Conservation (phyloP, 106 monocot species). For the Apostasia shenzhenica region DNA sequence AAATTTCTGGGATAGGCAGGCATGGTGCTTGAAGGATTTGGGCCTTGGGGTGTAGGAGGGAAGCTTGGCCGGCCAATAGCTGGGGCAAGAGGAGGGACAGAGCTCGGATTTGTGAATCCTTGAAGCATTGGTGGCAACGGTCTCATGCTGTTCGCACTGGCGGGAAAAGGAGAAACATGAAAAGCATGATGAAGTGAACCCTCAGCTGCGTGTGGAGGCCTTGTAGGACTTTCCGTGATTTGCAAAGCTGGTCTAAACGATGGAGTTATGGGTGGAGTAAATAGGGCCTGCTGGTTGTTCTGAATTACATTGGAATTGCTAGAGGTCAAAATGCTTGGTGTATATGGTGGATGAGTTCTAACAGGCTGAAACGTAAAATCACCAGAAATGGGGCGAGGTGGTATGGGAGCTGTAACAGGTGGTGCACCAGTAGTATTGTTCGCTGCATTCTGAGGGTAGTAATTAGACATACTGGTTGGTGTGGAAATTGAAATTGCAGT, state of each 20-base stretch:
- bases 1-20: conserved; percentile 13
- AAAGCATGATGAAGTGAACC: conserved; percentile 3
- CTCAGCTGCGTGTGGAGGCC: not conserved
- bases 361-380: conserved; percentile 85
- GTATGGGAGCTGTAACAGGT: conserved; percentile 24
- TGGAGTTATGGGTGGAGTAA: conserved; percentile 24
- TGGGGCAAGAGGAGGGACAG: conserved; percentile 2
- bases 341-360: conserved; percentile 21
- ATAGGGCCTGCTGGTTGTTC: conserved; percentile 2
- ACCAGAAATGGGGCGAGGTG: conserved; percentile 33
- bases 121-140: conserved; percentile 18
- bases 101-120: conserved; percentile 15
- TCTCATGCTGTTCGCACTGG: not conserved
- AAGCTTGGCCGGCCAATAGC: conserved; percentile 14
- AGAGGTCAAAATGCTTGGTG: conserved; percentile 15
- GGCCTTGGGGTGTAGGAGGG: conserved; percentile 9
- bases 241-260: conserved; percentile 44
- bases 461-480: conserved; percentile 12
- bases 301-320: conserved; percentile 4
- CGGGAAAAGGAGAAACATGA: conserved; percentile 10
- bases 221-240: conserved; percentile 15
- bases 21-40: not conserved
- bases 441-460: conserved; percentile 12
- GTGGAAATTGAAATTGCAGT: conserved; percentile 11
- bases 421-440: conserved; percentile 4